phyloP scores from a whole-genome alignment of 148 eudicot genomes.

The Dianthus caryophyllus region DNA sequence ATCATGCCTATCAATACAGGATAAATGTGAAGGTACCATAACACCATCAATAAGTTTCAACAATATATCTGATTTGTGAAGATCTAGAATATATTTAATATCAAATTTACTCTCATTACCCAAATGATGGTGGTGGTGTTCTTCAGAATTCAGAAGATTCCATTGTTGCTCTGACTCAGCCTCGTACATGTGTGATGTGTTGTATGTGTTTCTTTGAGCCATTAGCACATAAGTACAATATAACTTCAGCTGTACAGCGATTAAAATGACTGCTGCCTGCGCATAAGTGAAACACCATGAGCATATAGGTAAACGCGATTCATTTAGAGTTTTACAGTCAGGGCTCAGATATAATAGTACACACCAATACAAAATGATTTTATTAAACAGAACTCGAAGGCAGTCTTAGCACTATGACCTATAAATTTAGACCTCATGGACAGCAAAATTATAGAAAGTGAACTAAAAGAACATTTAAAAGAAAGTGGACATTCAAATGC shows the following conservation, averaged over 20 bases:
- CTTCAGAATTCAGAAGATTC: conserved; percentile 53
- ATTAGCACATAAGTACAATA: conserved; percentile 28
- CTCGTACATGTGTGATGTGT: conserved; percentile 49
- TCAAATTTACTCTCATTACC: conserved; percentile 36
- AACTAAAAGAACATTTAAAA: neutral
- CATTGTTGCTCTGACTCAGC: conserved; percentile 58
- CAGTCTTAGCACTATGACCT: neutral
- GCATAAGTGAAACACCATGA: conserved; percentile 14
- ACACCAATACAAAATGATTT: neutral
- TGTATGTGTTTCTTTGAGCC: conserved; percentile 61
- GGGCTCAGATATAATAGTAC: neutral
- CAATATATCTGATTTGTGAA: neutral
- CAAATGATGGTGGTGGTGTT: conserved; percentile 43
- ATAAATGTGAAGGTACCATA: neutral
- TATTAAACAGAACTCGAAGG: neutral
- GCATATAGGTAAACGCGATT: neutral
- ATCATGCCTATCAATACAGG: neutral
- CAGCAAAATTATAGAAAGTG: neutral
- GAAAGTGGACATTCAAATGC: neutral
- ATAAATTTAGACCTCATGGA: neutral
- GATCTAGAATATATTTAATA: neutral
- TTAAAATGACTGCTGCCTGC: conserved; percentile 35
- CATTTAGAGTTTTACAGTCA: neutral
- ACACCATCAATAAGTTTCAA: neutral
- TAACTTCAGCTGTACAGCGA: conserved; percentile 4